Conservation (phyloP, 2,329 filamentous ascomycete species). For the Fusarium hainanense region DNA sequence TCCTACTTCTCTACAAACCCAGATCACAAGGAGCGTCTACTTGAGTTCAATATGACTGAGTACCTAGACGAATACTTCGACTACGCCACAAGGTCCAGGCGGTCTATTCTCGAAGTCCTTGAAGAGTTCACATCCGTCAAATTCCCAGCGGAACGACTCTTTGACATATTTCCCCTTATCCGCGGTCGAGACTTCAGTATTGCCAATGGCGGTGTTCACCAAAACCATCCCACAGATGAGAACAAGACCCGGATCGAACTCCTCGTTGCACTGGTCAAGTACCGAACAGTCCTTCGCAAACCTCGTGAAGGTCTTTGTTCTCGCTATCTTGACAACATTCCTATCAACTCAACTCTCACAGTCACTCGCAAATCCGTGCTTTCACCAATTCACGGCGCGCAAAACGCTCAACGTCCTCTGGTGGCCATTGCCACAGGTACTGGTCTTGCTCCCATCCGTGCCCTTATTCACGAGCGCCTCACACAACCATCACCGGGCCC, state of each 20-base stretch:
- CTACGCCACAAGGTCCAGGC: constrained; percentile 89
- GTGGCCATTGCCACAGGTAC: constrained; percentile 88
- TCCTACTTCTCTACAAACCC: constrained; percentile 78
- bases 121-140: constrained; percentile 88
- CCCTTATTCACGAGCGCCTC: constrained; percentile 80
- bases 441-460: constrained; percentile 85
- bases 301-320: constrained; percentile 91
- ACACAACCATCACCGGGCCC: constrained; percentile 48
- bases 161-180: constrained; percentile 81
- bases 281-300: constrained; percentile 86
- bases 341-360: constrained; percentile 65
- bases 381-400: constrained; percentile 54
- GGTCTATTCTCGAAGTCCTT: constrained; percentile 91
- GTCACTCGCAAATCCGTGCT: constrained; percentile 67
- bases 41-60: constrained; percentile 83
- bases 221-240: constrained; percentile 44
- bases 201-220: constrained; percentile 72
- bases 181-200: constrained; percentile 96
- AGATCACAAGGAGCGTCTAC: constrained; percentile 81
- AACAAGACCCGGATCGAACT: constrained; percentile 70
- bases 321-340: constrained; percentile 78
- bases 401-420: constrained; percentile 63
- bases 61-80: constrained; percentile 94
- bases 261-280: constrained; percentile 89
- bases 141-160: constrained; percentile 78